phyloP scores from a whole-genome alignment of 768 basidiomycete genomes.

The Trametes meyenii region DNA sequence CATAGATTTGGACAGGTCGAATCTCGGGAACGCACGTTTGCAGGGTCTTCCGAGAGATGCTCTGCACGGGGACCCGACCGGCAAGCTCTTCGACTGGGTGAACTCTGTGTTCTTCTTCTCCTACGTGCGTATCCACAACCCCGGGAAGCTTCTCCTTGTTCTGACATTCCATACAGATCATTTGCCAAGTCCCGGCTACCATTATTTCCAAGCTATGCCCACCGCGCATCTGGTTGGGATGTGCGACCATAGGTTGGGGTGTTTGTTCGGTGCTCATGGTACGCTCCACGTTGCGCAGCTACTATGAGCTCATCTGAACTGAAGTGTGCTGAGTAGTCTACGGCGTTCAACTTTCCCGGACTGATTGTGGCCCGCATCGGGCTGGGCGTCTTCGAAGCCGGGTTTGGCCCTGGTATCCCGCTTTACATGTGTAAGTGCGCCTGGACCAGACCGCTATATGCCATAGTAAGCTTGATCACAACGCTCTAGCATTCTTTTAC shows the following conservation, averaged over 20 bases:
- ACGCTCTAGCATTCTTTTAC: conserved; percentile 68
- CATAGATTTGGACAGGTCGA: conserved; percentile 69
- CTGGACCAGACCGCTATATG: neutral
- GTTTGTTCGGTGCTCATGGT: conserved; percentile 75
- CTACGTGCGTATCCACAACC: conserved; percentile 50
- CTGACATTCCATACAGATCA: conserved; percentile 48
- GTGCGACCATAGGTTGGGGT: conserved; percentile 73
- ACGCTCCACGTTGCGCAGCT: neutral
- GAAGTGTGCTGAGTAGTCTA: conserved; percentile 45
- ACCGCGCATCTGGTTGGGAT: conserved; percentile 69
- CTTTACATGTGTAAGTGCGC: conserved; percentile 69
- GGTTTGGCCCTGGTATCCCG: conserved; percentile 77
- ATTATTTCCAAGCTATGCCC: conserved; percentile 67
- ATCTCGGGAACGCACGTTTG: conserved; percentile 78
- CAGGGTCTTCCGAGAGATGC: conserved; percentile 67
- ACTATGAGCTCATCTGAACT: neutral
- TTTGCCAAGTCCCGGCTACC: conserved; percentile 70
- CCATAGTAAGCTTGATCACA: neutral
- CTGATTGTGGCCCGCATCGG: conserved; percentile 60
- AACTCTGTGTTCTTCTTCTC: conserved; percentile 80
- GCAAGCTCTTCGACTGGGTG: conserved; percentile 75
- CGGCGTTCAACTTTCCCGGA: conserved; percentile 61
- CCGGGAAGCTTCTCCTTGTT: neutral
- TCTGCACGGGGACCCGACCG: conserved; percentile 69
- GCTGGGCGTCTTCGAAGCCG: conserved; percentile 78